Conservation (phyloP, 164 flowering plant genomes). For the Umbellularia californica region DNA sequence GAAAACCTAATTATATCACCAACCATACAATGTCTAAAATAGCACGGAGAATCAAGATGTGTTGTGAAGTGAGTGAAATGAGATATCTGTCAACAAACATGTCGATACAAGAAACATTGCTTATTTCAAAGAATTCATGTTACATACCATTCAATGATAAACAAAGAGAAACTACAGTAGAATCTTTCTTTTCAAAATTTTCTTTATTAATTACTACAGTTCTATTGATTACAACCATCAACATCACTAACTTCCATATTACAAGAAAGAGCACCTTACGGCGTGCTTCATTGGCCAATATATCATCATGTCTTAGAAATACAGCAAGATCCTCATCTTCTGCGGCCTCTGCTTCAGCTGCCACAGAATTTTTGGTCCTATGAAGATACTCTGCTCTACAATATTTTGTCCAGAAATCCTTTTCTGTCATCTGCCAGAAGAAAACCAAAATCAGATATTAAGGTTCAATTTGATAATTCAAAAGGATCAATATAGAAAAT, state of each 20-base stretch:
- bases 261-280: slow-evolving; percentile 47
- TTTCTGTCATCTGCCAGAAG: slow-evolving; percentile 66
- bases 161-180: slow-evolving; percentile 6
- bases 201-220: background rate
- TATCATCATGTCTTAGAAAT: slow-evolving; percentile 79
- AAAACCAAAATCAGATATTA: slow-evolving; percentile 1
- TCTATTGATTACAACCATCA: background rate
- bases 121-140: background rate
- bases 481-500: background rate
- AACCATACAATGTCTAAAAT: too few species aligned
- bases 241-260: too few species aligned
- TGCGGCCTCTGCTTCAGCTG: slow-evolving; percentile 99
- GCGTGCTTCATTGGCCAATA: slow-evolving; percentile 78
- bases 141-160: background rate
- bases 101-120: too few species aligned
- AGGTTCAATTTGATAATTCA: background rate
- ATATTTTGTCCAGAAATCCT: slow-evolving; percentile 91
- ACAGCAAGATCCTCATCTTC: slow-evolving; percentile 97
- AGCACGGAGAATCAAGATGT: too few species aligned
- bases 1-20: too few species aligned
- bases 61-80: too few species aligned
- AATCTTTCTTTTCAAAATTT: background rate
- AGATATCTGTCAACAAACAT: too few species aligned
- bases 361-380: slow-evolving; percentile 61
- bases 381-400: slow-evolving; percentile 90